A percentile compares a stretch with the other conserved stretches of the same genome.
These are phyloP conservation scores for Ceratobasidium sp. DNA, from an alignment of 1,284 basidiomycete species.

Conservation along the genomic window DNA sequence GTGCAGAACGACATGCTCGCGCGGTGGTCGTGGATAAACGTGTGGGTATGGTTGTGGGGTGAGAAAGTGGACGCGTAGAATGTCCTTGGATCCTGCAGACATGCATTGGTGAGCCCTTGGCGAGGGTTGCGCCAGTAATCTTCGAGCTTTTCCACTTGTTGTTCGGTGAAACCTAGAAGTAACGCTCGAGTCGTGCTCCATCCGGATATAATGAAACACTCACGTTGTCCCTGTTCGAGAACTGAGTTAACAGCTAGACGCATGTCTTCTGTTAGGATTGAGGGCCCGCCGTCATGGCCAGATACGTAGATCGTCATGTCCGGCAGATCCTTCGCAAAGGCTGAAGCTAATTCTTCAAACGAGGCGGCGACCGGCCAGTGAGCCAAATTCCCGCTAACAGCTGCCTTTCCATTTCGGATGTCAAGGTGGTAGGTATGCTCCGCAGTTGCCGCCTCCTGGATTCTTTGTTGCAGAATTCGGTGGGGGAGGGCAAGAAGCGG, in stretches of 20 bases:
- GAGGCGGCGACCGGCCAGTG: slow-evolving; percentile 44
- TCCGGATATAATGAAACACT: slow-evolving; percentile 49
- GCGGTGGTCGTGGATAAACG: slow-evolving; percentile 61
- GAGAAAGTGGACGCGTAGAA: slow-evolving; percentile 50
- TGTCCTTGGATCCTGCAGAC: slow-evolving; percentile 53
- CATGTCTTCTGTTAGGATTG: slow-evolving; percentile 59
- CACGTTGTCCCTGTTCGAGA: slow-evolving; percentile 57
- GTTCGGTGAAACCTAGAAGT: slow-evolving; percentile 56
- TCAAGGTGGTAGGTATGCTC: slow-evolving; percentile 51
- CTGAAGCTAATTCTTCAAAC: slow-evolving; percentile 42
- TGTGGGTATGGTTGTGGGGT: slow-evolving; percentile 46
- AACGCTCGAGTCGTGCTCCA: not conserved
- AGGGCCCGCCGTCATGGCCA: slow-evolving; percentile 58
- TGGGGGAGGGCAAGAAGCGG: slow-evolving; percentile 53
- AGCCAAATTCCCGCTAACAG: slow-evolving; percentile 39
- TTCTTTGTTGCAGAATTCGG: slow-evolving; percentile 48
- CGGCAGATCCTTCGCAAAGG: slow-evolving; percentile 47
- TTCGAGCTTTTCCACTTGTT: slow-evolving; percentile 57
- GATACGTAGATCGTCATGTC: slow-evolving; percentile 53
- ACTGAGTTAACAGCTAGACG: slow-evolving; percentile 57
- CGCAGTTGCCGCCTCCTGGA: slow-evolving; percentile 48
- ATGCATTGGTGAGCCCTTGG: slow-evolving; percentile 54
- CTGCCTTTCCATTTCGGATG: slow-evolving; percentile 49
- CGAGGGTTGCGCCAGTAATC: slow-evolving; percentile 56
- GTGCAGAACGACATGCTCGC: slow-evolving; percentile 64